Conservation (phyloP, 2,329 filamentous ascomycete species). For the Tricladium varicosporioides region DNA sequence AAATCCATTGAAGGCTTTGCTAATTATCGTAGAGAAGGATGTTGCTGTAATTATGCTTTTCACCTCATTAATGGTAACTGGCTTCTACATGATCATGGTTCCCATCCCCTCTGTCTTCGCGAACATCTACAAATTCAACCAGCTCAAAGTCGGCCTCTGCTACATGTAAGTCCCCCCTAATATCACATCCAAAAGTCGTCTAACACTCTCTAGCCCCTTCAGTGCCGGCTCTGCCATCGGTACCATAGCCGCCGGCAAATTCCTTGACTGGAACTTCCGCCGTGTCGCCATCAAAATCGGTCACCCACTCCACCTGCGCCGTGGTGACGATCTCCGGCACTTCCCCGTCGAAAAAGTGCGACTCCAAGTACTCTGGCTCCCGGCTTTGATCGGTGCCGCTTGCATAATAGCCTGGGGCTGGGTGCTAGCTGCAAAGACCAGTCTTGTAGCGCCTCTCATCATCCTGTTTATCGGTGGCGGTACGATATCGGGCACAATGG, state of each 20-base stretch:
- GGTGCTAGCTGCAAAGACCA: background rate
- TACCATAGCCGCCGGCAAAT: slow-evolving; percentile 33
- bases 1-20: background rate
- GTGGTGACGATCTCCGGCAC: slow-evolving; percentile 45
- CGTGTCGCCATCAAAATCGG: slow-evolving; percentile 44
- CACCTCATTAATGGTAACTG: background rate
- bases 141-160: slow-evolving; percentile 47
- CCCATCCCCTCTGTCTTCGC: slow-evolving; percentile 22
- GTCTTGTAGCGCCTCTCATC: background rate
- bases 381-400: background rate
- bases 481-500: background rate
- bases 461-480: background rate
- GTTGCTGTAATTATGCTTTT: background rate
- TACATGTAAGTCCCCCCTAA: slow-evolving; percentile 37
- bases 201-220: slow-evolving; percentile 38
- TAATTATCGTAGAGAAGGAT: background rate
- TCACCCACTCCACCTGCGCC: slow-evolving; percentile 42
- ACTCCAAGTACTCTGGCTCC: background rate
- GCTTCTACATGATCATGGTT: background rate
- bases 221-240: background rate
- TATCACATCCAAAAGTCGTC: slow-evolving; percentile 27
- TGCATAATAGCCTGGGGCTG: background rate
- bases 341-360: slow-evolving; percentile 33
- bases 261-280: slow-evolving; percentile 55
- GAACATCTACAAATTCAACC: slow-evolving; percentile 37